phyloP scores from a whole-genome alignment of 352 stramenopile species.

The Phytophthora citricola region DNA sequence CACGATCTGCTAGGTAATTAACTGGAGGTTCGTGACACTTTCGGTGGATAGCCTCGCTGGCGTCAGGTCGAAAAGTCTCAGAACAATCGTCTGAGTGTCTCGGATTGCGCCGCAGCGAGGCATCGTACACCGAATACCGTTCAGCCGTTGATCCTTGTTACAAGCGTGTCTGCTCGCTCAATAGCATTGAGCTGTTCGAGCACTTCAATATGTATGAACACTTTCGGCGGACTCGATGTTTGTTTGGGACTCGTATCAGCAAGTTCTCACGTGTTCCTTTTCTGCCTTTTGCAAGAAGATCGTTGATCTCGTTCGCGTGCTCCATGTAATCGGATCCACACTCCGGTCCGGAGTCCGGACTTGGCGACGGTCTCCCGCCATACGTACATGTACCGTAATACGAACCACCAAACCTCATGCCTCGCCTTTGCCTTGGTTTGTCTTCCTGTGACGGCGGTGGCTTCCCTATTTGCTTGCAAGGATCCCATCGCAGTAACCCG shows the following conservation, averaged over 20 bases:
- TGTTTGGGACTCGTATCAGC: not conserved
- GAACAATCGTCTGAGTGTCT: not conserved
- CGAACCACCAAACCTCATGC: constrained; percentile 3
- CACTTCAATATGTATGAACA: constrained; percentile 7
- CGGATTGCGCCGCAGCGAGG: constrained; percentile 15
- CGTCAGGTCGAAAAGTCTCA: constrained; percentile 32
- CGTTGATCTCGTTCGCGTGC: constrained; percentile 24
- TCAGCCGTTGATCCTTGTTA: constrained; percentile 9
- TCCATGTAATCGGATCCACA: constrained; percentile 13
- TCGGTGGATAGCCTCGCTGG: constrained; percentile 38
- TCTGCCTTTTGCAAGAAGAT: not conserved
- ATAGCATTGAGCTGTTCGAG: not conserved
- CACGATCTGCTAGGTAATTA: constrained; percentile 6
- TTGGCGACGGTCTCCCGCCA: not conserved
- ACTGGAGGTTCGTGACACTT: constrained; percentile 8
- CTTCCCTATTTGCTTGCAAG: not conserved
- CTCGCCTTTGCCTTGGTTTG: constrained; percentile 26
- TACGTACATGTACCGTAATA: not conserved
- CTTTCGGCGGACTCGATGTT: too few species aligned
- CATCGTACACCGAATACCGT: constrained; percentile 16
- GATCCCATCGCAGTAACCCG: constrained; percentile 20
- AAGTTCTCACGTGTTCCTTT: constrained; percentile 10
- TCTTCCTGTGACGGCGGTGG: not conserved
- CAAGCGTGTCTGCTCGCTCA: constrained; percentile 11
- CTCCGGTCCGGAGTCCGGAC: constrained; percentile 18